phyloP scores from a whole-genome alignment of 2,329 filamentous ascomycete genomes.

The Alternaria brassicae region DNA sequence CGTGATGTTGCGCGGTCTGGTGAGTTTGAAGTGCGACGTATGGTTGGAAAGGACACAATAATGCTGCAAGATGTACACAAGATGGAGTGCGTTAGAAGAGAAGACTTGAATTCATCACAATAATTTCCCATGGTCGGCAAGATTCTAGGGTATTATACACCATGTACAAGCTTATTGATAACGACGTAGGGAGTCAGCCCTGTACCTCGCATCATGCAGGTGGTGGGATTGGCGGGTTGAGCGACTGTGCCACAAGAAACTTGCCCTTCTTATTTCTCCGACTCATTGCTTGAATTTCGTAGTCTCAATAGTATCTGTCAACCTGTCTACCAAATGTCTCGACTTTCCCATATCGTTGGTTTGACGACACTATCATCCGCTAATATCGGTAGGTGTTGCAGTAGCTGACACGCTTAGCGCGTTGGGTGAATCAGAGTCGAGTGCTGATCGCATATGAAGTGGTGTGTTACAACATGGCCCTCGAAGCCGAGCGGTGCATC shows the following conservation, averaged over 20 bases:
- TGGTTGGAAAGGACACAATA: background rate
- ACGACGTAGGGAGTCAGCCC: background rate
- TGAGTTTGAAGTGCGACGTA: background rate
- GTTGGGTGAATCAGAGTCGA: background rate
- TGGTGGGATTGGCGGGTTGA: background rate
- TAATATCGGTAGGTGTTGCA: background rate
- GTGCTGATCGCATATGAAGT: constrained; percentile 4
- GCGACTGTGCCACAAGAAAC: background rate
- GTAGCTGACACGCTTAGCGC: background rate
- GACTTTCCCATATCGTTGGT: background rate
- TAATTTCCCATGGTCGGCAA: background rate
- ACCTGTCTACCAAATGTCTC: background rate
- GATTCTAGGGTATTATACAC: background rate
- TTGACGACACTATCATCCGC: background rate
- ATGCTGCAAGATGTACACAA: background rate
- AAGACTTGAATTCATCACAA: background rate
- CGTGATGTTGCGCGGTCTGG: no score
- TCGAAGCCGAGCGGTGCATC: background rate
- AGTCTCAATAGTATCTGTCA: background rate
- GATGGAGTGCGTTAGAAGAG: background rate
- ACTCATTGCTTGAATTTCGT: background rate
- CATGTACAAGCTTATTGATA: background rate
- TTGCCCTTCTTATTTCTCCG: background rate
- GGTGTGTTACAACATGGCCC: background rate
- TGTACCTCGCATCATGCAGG: constrained; percentile 1